These are phyloP conservation scores for Moricandia arvensis DNA, from an alignment of 345 rosid species.

Conservation along the genomic window DNA sequence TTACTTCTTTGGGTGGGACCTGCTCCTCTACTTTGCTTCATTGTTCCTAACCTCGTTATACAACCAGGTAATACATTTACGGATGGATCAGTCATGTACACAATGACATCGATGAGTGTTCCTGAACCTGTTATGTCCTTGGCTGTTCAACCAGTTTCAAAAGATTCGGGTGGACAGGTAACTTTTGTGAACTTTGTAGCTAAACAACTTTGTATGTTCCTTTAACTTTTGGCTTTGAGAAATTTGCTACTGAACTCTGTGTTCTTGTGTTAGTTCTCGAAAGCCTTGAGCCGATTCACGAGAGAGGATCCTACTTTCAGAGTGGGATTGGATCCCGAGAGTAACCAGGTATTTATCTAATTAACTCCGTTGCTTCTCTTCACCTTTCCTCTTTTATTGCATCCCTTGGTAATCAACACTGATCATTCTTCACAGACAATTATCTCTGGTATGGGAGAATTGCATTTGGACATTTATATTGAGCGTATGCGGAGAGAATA, in stretches of 20 bases:
- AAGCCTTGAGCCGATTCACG: constrained; percentile 95
- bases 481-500: constrained; percentile 95
- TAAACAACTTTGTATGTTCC: background rate
- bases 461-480: constrained; percentile 93
- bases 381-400: background rate
- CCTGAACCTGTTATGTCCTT: constrained; percentile 99
- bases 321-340: constrained; percentile 97
- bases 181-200: constrained; percentile 17
- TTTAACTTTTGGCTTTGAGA: background rate
- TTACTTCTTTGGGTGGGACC: background rate
- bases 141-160: constrained; percentile 95
- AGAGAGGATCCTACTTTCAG: constrained; percentile 98
- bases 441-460: constrained; percentile 99
- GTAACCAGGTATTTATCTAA: constrained; percentile 67
- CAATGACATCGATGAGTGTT: constrained; percentile 99
- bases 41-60: background rate
- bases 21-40: too few species aligned
- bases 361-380: background rate
- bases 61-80: constrained; percentile 90
- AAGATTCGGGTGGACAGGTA: constrained; percentile 97
- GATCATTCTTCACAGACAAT: constrained; percentile 58
- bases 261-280: constrained; percentile 65
- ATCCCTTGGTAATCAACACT: background rate
- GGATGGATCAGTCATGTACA: constrained; percentile 85
- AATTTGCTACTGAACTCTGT: background rate